A percentile compares a stretch with the other conserved stretches of the same genome.
These are phyloP conservation scores for Aspergillus conjunctus DNA, from an alignment of 495 filamentous ascomycete genomes.

Conservation along the genomic window DNA sequence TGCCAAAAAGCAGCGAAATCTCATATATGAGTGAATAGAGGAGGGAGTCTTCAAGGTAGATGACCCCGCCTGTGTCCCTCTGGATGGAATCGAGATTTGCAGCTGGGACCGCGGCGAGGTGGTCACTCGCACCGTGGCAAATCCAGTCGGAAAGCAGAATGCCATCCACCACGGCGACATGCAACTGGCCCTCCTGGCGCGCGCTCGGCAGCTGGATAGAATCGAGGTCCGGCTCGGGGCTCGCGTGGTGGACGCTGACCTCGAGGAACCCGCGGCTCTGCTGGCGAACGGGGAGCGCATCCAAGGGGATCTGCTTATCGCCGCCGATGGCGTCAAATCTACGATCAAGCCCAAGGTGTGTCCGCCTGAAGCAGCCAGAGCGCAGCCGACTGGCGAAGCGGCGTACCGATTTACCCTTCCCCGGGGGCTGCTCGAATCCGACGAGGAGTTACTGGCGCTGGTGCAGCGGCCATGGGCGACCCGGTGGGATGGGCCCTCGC, in stretches of 20 bases:
- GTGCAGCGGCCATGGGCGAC: not conserved
- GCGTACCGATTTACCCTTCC: not conserved
- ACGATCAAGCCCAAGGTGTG: not conserved
- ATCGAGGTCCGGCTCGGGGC: not conserved
- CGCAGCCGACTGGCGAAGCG: not conserved
- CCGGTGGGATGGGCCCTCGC: not conserved
- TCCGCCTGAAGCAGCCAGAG: not conserved
- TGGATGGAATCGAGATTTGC: not conserved
- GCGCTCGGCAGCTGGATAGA: not conserved
- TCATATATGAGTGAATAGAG: not conserved
- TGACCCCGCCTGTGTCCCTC: not conserved
- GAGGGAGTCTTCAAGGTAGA: not conserved
- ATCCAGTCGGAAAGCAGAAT: not conserved
- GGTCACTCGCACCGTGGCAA: not conserved
- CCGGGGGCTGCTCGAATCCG: not conserved
- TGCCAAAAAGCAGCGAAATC: not conserved
- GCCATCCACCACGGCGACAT: not conserved
- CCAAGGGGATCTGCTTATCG: not conserved
- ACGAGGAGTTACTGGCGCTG: not conserved
- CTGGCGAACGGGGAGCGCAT: not conserved
- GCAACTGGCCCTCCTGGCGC: not conserved
- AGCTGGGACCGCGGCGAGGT: not conserved
- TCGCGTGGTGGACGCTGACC: not conserved
- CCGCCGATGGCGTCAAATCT: not conserved
- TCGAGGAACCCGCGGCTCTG: not conserved